Evolutionary conservation across 371 early-diverging fungal genomes (phyloP).

Genomic region (Mortierella sp.): DNA sequence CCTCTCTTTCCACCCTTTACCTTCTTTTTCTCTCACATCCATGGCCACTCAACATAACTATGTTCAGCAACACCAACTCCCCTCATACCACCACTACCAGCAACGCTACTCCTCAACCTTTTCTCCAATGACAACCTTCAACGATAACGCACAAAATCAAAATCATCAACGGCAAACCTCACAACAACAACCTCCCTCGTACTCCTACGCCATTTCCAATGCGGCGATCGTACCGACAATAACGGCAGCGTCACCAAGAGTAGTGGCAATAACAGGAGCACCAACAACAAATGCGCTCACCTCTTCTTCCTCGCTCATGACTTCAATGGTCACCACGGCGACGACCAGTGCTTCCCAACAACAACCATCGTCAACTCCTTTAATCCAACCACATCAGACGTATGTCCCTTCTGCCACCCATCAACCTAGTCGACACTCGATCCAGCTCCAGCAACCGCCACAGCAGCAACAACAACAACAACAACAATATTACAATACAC

Average conservation of each 20-base stretch:
- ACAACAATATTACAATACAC: background rate
- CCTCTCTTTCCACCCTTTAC: background rate
- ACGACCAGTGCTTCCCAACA: background rate
- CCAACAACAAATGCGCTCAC: background rate
- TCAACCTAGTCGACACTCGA: background rate
- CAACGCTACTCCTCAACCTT: background rate
- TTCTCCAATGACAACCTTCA: background rate
- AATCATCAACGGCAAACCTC: too few relatives aligned
- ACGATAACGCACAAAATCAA: background rate
- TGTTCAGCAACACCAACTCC: conserved; percentile 11
- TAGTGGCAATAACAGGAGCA: background rate
- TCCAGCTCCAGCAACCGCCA: background rate
- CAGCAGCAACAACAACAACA: background rate
- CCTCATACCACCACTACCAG: background rate
- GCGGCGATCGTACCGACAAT: background rate
- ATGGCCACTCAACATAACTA: conserved; percentile 27
- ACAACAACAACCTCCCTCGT: conserved; percentile 3
- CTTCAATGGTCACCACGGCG: background rate
- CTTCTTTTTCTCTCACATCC: background rate
- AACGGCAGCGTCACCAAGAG: background rate
- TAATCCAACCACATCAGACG: background rate
- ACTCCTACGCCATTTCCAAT: background rate
- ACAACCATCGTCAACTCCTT: background rate
- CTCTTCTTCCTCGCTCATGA: background rate
- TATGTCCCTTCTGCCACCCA: background rate